A percentile compares a stretch with the other conserved stretches of the same genome.
Conservation (phyloP, 225 moss, liverwort and hornwort species). For the Takakia lepidozioides region DNA sequence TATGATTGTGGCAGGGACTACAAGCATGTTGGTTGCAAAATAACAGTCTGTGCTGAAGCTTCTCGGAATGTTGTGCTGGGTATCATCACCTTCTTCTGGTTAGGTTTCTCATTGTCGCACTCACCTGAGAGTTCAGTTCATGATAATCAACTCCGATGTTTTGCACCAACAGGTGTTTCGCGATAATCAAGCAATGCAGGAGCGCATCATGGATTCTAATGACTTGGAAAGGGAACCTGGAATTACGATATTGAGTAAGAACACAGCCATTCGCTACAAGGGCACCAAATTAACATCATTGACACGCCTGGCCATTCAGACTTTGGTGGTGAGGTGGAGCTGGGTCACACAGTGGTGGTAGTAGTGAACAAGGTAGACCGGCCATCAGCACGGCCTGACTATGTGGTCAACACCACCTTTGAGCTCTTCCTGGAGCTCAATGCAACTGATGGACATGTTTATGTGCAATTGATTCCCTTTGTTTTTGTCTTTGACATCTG, state of each 20-base stretch:
- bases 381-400: conserved; percentile 81
- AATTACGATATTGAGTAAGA: conserved; percentile 92
- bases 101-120: too few species aligned
- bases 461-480: too few species aligned
- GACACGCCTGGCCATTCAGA: conserved; percentile 92
- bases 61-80: too few species aligned
- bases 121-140: too few species aligned
- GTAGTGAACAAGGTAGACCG: conserved; percentile 97
- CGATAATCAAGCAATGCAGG: conserved; percentile 87
- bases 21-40: too few species aligned
- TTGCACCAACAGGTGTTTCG: too few species aligned
- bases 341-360: conserved; percentile 86
- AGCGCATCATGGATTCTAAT: conserved; percentile 97
- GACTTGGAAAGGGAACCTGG: conserved; percentile 89
- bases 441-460: conserved; percentile 86
- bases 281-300: conserved; percentile 93
- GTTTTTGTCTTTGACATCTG: too few species aligned
- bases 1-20: too few species aligned
- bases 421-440: conserved; percentile 88
- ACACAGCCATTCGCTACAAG: conserved; percentile 94
- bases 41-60: too few species aligned
- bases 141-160: too few species aligned
- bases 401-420: conserved; percentile 84
- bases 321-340: conserved; percentile 95
- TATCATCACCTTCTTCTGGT: too few species aligned